phyloP scores from a whole-genome alignment of 2,329 filamentous ascomycete genomes.

The Diaporthe sp. region DNA sequence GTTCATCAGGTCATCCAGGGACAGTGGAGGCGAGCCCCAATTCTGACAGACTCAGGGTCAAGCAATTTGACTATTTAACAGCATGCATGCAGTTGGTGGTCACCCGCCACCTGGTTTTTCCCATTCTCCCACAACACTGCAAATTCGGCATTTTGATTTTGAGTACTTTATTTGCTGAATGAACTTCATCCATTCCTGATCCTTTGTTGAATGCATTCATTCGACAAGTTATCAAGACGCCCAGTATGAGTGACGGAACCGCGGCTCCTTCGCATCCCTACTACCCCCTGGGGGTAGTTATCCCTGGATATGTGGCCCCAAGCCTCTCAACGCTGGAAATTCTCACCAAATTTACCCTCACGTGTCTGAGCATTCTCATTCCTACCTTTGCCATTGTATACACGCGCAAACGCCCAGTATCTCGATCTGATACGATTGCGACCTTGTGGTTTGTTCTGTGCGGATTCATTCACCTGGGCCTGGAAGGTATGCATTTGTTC shows the following conservation, averaged over 20 bases:
- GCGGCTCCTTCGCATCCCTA: constrained; percentile 69
- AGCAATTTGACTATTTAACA: constrained; percentile 41
- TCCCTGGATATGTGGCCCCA: constrained; percentile 76
- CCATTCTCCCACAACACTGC: too few species aligned
- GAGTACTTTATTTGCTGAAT: not conserved
- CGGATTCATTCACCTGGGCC: constrained; percentile 61
- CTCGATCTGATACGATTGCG: constrained; percentile 66
- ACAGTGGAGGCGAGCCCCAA: not conserved
- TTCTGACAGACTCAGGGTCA: too few species aligned
- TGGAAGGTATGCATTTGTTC: constrained; percentile 51
- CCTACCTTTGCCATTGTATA: constrained; percentile 3
- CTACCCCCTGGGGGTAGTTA: constrained; percentile 74
- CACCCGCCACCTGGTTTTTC: not conserved
- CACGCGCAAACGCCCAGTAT: constrained; percentile 58
- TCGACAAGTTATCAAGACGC: not conserved
- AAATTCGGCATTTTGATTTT: not conserved
- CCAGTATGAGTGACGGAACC: not conserved
- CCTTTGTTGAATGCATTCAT: not conserved
- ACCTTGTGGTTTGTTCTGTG: constrained; percentile 84
- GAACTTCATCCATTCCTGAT: not conserved
- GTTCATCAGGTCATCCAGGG: not conserved
- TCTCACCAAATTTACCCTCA: constrained; percentile 69
- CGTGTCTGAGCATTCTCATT: constrained; percentile 67
- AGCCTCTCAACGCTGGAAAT: constrained; percentile 70
- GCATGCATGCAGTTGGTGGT: not conserved